Evolutionary conservation across 1,139 yeast genomes (phyloP), one percentile per base, ranked within the genome.

Genomic region (Yamadazyma sp.): DNA sequence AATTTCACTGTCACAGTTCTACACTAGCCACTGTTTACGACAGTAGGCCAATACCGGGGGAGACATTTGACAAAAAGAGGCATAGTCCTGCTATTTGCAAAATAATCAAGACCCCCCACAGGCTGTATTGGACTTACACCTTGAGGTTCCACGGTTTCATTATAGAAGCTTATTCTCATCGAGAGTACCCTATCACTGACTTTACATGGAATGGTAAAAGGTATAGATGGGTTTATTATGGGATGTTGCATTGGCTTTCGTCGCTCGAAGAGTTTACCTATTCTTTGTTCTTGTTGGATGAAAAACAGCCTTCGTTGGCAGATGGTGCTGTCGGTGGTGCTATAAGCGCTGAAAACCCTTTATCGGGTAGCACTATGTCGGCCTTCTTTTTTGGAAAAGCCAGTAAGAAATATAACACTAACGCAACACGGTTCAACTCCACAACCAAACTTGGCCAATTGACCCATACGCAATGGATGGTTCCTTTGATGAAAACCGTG

Each of bases 141-240:
- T 4, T 33, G 11, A 16, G 5, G n/a, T 29, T 16, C 17, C 5
- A 14, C 15, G 4, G 15, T 8, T 4, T 4, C n/a, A 6, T 7
- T 4, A 6, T 33, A 11, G 4, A 16, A n/a, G 8, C 36, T n/a
- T 41, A 29, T 25, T 9, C 15, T 3, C 42, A 40, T 29, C 20
- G 22, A 3, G 3, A 31, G 9, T 32, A 29, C 14, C 46, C 44
- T 2, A 38, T 41, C 5, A 12, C 14, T 10, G 44, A 43, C 32
- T 43, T 43, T 26, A 20, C 5, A 5, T 23, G 12, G 27, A 25
- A 31, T 7, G 41, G 36, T 2, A 36, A 25, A 23, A 22, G 40
- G 26, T 41, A 41, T 18, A 25, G 46, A 31, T 43, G 44, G 46
- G 25, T 36, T 2, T 34, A 31, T 22, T 31, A 35, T 16, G 12